Evolutionary conservation across 2,329 filamentous ascomycete genomes (phyloP), one percentile per base, ranked within the genome.

Genomic region (Exophiala alcalophila): DNA sequence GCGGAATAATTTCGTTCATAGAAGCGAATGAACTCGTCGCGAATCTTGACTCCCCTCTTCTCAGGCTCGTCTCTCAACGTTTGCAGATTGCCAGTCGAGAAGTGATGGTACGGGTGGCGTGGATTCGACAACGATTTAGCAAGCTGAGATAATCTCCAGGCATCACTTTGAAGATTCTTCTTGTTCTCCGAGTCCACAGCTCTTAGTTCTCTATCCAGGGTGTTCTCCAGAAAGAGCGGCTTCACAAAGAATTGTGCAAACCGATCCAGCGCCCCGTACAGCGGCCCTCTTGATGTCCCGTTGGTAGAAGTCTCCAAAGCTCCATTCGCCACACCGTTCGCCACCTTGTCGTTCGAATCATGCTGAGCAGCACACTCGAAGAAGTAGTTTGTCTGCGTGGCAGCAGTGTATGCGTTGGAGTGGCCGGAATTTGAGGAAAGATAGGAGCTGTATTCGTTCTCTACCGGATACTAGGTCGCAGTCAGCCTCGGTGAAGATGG

Each of bases 151-250:
- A 94, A 68, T 11, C 90, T 80, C 88, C 90, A 95, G 42, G 78
- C 77, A 59, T 96, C 90, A 61, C 80, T 91, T 67, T 96, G 90
- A 34, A 96, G 70, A 57, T 96, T 96, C 76, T 96, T 96, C 76
- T 95, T 95, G 69, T 96, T 94, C 65, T 96, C 90, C 4, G 89
- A 95, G 60, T 96, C 89, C 14, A 96, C 90, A 1, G 90, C 90
- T 53, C 78, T 81, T 50, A 96, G 72, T 67, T 96, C 90, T 35
- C 90, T 79, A 57, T 96, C 90, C 34, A 96, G 66, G 0, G 89
- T 92, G 53, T 81, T 87, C 40, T 84, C 81, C 7, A 94, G 74
- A 63, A 96, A 96, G 23, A 96, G 74, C 0, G 90, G 90, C 49
- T 84, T 78, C 53, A 94, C 83, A 64, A 96, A 96, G 68, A 96